phyloP scores from a whole-genome alignment of 306 rosid species.

The Prunus persica region DNA sequence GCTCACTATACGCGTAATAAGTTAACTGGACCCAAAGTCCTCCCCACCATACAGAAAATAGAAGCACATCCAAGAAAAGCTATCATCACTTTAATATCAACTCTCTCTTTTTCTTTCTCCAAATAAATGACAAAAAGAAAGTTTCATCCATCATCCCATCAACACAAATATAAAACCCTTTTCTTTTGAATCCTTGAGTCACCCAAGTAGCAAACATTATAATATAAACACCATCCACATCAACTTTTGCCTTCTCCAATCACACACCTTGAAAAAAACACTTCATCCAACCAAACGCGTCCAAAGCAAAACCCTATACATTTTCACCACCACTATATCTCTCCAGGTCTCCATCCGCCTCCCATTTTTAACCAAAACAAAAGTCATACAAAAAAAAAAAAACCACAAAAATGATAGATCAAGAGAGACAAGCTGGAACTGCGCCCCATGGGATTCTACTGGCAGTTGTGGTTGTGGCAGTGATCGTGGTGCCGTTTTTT shows the following conservation, averaged over 20 bases:
- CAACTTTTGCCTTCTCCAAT: not conserved
- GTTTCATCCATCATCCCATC: not conserved
- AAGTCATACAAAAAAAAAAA: not conserved
- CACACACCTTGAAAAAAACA: not conserved
- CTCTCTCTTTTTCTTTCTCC: not conserved
- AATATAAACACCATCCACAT: not conserved
- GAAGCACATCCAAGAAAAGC: too few species aligned
- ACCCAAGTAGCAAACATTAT: not conserved
- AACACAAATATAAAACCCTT: not conserved
- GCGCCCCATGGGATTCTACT: slow-evolving; percentile 78
- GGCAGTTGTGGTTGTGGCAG: slow-evolving; percentile 57
- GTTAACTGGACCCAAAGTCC: too few species aligned
- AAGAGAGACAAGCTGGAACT: slow-evolving; percentile 28
- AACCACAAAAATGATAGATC: slow-evolving; percentile 8
- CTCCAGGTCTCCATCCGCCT: not conserved
- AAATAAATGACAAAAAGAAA: not conserved
- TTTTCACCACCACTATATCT: not conserved
- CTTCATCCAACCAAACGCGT: not conserved
- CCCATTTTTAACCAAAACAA: not conserved
- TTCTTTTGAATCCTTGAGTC: not conserved
- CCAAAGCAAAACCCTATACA: too few species aligned
- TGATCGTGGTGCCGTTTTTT: slow-evolving; percentile 55
- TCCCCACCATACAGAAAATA: too few species aligned
- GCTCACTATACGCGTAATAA: too few species aligned
- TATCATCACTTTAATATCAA: too few species aligned